Evolutionary conservation across 768 basidiomycete species (phyloP).

Genomic region (Boletales sp.): DNA sequence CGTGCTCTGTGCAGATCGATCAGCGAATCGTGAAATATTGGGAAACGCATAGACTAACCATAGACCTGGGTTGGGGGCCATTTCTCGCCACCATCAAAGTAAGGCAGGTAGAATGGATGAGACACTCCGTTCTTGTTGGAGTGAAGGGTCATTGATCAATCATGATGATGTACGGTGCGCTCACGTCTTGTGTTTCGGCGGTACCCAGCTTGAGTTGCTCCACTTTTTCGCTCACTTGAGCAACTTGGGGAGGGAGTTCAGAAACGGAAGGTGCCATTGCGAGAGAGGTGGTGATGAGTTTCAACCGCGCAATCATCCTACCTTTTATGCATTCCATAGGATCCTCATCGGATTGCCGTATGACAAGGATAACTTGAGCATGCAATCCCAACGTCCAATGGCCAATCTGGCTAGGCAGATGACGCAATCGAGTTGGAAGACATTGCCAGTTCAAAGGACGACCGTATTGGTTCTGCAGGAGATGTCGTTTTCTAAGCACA

Average conservation of each 20-base stretch:
- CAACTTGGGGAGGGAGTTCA: conserved; percentile 1
- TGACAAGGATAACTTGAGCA: no score
- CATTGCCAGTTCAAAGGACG: no score
- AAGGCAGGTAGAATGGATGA: conserved; percentile 49
- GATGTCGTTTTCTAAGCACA: no score
- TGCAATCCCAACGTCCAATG: no score
- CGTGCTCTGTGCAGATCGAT: conserved; percentile 32
- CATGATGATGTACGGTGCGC: neutral
- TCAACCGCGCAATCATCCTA: no score
- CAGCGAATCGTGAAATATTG: neutral
- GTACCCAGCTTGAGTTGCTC: conserved; percentile 6
- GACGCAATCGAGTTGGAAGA: no score
- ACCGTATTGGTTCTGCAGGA: no score
- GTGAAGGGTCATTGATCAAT: neutral
- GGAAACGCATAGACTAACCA: neutral
- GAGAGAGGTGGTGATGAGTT: neutral
- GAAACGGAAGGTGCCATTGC: conserved; percentile 15
- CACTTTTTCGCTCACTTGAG: neutral
- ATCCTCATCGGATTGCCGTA: no score
- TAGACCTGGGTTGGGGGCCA: conserved; percentile 43
- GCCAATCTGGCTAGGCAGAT: no score
- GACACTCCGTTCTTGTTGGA: conserved; percentile 34
- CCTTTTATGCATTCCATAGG: no score
- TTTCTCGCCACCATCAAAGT: conserved; percentile 46
- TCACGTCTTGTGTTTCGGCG: conserved; percentile 2